A percentile compares a stretch with the other conserved stretches of the same genome.
These are phyloP conservation scores for Saturnispora quitensis DNA, from an alignment of 805 yeast genomes.

Conservation along the genomic window DNA sequence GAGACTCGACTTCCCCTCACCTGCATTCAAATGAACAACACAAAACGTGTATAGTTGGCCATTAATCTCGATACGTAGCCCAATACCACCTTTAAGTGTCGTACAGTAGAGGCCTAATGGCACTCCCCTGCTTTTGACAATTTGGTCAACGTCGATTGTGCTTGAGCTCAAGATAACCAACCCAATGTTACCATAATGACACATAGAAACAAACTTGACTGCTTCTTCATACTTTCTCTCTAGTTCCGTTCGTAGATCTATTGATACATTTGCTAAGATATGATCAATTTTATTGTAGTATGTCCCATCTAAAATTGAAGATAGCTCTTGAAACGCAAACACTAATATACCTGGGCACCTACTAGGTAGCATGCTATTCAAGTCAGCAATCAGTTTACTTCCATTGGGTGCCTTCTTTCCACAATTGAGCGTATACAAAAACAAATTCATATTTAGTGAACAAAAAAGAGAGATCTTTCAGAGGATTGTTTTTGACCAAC, in stretches of 20 bases:
- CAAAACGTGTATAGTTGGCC: constrained; percentile 47
- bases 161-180: constrained; percentile 40
- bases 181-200: constrained; percentile 52
- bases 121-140: constrained; percentile 22
- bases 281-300: constrained; percentile 30
- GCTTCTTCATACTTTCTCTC: constrained; percentile 19
- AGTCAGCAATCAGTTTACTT: constrained; percentile 21
- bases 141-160: constrained; percentile 16
- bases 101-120: constrained; percentile 54
- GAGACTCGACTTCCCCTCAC: constrained; percentile 50
- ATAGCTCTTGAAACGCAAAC: constrained; percentile 61
- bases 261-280: constrained; percentile 11
- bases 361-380: constrained; percentile 13
- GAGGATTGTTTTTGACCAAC: neutral
- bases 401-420: constrained; percentile 35
- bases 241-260: neutral
- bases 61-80: constrained; percentile 39
- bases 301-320: constrained; percentile 47
- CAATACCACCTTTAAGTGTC: constrained; percentile 69
- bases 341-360: constrained; percentile 38
- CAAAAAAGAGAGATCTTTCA: neutral
- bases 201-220: constrained; percentile 31
- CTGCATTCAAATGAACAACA: constrained; percentile 66
- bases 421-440: constrained; percentile 44
- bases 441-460: neutral